These are phyloP conservation scores for Sporothrix curviconia DNA, from an alignment of 2,329 filamentous ascomycete species.

Conservation along the genomic window DNA sequence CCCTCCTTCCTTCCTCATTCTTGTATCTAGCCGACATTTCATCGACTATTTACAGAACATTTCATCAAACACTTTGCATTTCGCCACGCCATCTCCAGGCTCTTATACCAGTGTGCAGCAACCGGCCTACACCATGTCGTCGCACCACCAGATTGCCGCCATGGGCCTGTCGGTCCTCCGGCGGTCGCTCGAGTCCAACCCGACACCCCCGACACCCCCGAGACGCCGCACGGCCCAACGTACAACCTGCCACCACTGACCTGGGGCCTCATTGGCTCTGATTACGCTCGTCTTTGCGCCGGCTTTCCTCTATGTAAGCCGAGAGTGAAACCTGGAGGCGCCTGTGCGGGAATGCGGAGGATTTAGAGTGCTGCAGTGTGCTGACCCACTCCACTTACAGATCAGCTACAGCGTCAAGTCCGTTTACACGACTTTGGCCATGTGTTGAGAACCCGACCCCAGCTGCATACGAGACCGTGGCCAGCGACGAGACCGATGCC, in stretches of 20 bases:
- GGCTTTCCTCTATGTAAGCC: slow-evolving; percentile 34
- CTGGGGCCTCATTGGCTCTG: slow-evolving; percentile 31
- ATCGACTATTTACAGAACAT: background rate
- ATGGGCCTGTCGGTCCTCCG: slow-evolving; percentile 15
- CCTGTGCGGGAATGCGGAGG: background rate
- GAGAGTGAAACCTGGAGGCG: background rate
- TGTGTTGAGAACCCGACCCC: slow-evolving; percentile 53
- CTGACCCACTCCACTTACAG: slow-evolving; percentile 25
- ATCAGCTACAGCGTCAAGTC: slow-evolving; percentile 44
- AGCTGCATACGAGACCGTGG: slow-evolving; percentile 47
- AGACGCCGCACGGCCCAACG: slow-evolving; percentile 12
- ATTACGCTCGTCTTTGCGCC: slow-evolving; percentile 42
- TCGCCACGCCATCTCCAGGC: no score
- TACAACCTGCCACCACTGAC: slow-evolving; percentile 28
- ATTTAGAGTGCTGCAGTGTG: slow-evolving; percentile 15
- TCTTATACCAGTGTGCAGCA: background rate
- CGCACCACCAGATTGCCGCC: background rate
- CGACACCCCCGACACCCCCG: slow-evolving; percentile 16
- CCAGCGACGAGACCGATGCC: slow-evolving; percentile 30
- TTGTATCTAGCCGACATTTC: background rate
- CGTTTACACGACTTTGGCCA: slow-evolving; percentile 49
- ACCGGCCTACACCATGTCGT: slow-evolving; percentile 8
- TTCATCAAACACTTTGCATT: background rate
- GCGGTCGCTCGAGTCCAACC: slow-evolving; percentile 4
- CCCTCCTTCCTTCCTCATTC: background rate